Evolutionary conservation across 2,329 filamentous ascomycete genomes (phyloP).

Genomic region (Nemania sp.): DNA sequence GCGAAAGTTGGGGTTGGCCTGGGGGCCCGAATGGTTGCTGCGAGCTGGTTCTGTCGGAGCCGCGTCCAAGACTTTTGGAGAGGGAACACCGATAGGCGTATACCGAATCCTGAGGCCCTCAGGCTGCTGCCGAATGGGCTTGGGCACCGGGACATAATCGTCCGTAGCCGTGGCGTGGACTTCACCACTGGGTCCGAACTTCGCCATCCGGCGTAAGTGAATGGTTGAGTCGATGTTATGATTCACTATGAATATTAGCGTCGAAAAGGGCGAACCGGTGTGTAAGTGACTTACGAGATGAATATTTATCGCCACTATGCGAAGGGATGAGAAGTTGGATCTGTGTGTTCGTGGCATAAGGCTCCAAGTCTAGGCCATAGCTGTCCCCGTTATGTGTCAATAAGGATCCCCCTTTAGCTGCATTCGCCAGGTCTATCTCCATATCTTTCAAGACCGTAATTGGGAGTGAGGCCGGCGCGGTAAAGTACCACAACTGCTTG

Average conservation of each 20-base stretch:
- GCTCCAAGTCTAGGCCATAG: slow-evolving; percentile 62
- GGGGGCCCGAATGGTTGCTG: slow-evolving; percentile 2
- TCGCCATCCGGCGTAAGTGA: slow-evolving; percentile 66
- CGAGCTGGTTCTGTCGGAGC: not conserved
- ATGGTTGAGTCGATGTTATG: slow-evolving; percentile 61
- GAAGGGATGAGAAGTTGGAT: slow-evolving; percentile 66
- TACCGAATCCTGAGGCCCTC: slow-evolving; percentile 68
- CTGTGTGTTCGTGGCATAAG: slow-evolving; percentile 52
- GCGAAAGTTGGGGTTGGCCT: slow-evolving; percentile 42
- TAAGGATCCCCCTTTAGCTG: slow-evolving; percentile 55
- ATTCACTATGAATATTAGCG: slow-evolving; percentile 42
- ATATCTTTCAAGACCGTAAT: slow-evolving; percentile 68
- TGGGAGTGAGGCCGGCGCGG: slow-evolving; percentile 70
- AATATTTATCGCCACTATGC: slow-evolving; percentile 57
- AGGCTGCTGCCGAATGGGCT: slow-evolving; percentile 64
- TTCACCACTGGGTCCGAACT: slow-evolving; percentile 51
- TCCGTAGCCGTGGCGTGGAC: slow-evolving; percentile 45
- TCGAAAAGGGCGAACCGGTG: slow-evolving; percentile 23
- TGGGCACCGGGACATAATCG: slow-evolving; percentile 50
- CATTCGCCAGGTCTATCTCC: slow-evolving; percentile 61
- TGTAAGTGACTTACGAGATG: slow-evolving; percentile 50
- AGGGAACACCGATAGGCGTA: slow-evolving; percentile 63
- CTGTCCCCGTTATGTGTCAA: slow-evolving; percentile 66
- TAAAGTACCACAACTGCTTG: slow-evolving; percentile 82
- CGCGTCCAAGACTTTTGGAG: slow-evolving; percentile 23